Evolutionary conservation across 148 eudicot species (phyloP), one percentile per base, ranked within the genome.

Genomic region (Diospyros lotus): DNA sequence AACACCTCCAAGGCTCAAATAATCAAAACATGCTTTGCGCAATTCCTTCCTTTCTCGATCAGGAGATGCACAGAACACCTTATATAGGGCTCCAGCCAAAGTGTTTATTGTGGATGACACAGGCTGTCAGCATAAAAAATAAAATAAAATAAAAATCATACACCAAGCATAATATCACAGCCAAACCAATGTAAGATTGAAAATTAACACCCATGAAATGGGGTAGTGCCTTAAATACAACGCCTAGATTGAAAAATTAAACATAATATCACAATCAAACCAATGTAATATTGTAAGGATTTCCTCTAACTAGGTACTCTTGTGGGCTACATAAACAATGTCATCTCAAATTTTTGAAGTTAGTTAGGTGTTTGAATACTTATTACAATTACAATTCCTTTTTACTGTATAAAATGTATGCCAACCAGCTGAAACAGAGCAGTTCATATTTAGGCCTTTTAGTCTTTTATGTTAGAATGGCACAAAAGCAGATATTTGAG

Each of bases 21-120:
- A 92, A 74, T 89, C 93, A 73, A 88, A 90, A 71, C 92, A 90
- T 1, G 97, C 95, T 52, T 87, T 70, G 0, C 90, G 80, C 89
- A 91, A 86, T 84, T 89, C 97, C 69, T 74, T 80, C 58, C 85
- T 89, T 58, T 90, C 97, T 83, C 84, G 84, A 74, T 92, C 92
- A 42, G 28, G 28, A 28, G 28, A 28, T 28, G 28, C 28, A 28
- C 28, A 28, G 28, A 28, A 28, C 28, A 28, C 28, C 28, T 28
- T 28, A 28, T 28, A 28, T 28, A 28, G 28, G 28, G 28, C 28
- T 28, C 28, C 28, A 6, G 98, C 98, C 81, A 90, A 78, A 10
- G 93, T 86, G 80, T 93, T 90, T 73, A 93, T 86, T 2, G 90
- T 86, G 10, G 93, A 90, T 61, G 98, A 95, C 67, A 88, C 87